Percentiles rank a stretch among this genome's conserved stretches.
Evolutionary conservation across 257 asterid genomes (phyloP).

Genomic region (Cinchona pubescens): DNA sequence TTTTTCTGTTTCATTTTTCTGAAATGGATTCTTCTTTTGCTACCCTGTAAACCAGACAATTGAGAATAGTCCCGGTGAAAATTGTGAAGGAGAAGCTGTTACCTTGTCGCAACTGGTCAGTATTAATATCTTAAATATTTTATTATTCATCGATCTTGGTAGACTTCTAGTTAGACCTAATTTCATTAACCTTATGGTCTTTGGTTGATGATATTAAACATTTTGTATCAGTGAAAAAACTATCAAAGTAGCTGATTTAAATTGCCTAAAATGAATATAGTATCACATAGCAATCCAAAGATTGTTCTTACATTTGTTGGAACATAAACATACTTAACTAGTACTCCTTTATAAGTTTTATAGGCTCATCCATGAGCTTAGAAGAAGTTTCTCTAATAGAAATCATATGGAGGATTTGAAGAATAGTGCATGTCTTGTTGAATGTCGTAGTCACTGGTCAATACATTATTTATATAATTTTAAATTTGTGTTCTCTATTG

Average conservation of each 20-base stretch:
- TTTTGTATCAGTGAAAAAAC: background rate
- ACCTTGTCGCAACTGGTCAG: conserved; percentile 89
- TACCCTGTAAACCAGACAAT: conserved; percentile 69
- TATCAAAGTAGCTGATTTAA: background rate
- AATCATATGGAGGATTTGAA: background rate
- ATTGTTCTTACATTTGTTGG: background rate
- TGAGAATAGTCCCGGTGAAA: conserved; percentile 95
- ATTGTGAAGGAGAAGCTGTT: conserved; percentile 86
- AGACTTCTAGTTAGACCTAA: background rate
- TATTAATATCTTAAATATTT: conserved; percentile 3
- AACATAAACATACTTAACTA: background rate
- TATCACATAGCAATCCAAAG: background rate
- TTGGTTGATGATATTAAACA: background rate
- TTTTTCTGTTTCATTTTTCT: background rate
- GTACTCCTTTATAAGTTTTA: background rate
- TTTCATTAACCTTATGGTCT: background rate
- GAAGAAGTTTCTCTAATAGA: background rate
- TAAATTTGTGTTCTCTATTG: background rate
- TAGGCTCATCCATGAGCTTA: background rate
- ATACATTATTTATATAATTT: too few relatives aligned
- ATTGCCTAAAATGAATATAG: background rate
- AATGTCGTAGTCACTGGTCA: too few relatives aligned
- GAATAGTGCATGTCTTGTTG: background rate
- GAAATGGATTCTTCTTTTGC: conserved; percentile 9
- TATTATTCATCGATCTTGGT: background rate